Percentiles rank a stretch among this genome's conserved stretches.
Conservation (phyloP, 2,329 filamentous ascomycete genomes). For the Claviceps fusiformis region DNA sequence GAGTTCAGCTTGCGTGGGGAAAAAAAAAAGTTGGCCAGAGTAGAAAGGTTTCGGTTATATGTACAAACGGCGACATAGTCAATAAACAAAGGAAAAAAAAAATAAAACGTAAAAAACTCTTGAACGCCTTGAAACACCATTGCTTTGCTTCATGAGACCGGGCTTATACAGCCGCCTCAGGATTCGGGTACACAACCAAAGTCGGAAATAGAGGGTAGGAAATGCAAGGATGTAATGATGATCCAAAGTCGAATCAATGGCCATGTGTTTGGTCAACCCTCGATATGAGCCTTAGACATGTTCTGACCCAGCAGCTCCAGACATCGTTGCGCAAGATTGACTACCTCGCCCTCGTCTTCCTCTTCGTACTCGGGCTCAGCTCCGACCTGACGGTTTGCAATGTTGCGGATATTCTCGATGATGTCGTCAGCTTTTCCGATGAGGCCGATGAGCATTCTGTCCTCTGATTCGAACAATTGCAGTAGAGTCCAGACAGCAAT, state of each 20-base stretch:
- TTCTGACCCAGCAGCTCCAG: constrained; percentile 71
- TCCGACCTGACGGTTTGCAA: constrained; percentile 79
- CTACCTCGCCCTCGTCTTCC: constrained; percentile 85
- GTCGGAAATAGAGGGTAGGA: background rate
- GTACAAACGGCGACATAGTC: background rate
- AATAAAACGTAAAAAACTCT: background rate
- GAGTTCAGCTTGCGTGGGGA: background rate
- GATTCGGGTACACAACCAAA: background rate
- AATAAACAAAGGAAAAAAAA: background rate
- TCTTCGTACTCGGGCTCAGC: constrained; percentile 77
- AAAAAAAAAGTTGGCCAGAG: background rate
- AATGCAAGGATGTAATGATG: background rate
- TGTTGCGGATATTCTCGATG: constrained; percentile 79
- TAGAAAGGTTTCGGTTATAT: background rate
- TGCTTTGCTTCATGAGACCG: background rate
- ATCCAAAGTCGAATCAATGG: background rate
- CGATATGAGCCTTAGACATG: constrained; percentile 66
- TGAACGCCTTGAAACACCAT: constrained; percentile 4
- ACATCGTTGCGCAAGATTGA: constrained; percentile 79
- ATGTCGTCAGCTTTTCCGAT: constrained; percentile 87
- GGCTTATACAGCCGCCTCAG: background rate
- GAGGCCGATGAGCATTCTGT: constrained; percentile 72
- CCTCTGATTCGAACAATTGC: constrained; percentile 89
- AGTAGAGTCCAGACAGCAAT: constrained; percentile 97
- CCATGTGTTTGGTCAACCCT: constrained; percentile 41